Evolutionary conservation across 306 rosid species (phyloP).

Genomic region (Ochetophila trinervis): DNA sequence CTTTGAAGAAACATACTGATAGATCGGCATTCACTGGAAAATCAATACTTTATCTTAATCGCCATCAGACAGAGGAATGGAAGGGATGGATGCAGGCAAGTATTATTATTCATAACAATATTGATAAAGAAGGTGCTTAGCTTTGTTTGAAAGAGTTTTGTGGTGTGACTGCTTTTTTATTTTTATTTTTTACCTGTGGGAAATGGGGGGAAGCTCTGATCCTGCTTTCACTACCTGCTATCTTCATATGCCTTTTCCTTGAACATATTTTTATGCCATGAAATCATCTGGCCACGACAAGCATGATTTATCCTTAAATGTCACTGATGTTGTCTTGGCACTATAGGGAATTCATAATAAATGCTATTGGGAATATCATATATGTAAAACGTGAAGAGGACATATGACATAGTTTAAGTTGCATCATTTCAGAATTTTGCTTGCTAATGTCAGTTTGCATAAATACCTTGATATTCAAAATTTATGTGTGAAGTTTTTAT

Average conservation of each 20-base stretch:
- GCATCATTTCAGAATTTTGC: neutral
- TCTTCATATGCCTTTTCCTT: neutral
- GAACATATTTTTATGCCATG: neutral
- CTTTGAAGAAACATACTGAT: slow-evolving; percentile 87
- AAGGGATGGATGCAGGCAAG: slow-evolving; percentile 99
- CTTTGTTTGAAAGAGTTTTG: slow-evolving; percentile 5
- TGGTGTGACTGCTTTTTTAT: neutral
- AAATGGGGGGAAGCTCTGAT: neutral
- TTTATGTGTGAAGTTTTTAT: neutral
- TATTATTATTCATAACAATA: slow-evolving; percentile 18
- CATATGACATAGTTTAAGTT: neutral
- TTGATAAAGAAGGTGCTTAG: slow-evolving; percentile 3
- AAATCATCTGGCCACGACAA: neutral
- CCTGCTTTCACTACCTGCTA: slow-evolving; percentile 1
- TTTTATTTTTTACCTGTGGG: neutral
- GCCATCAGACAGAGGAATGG: slow-evolving; percentile 99
- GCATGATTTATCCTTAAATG: slow-evolving; percentile 4
- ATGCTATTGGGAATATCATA: neutral
- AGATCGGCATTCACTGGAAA: slow-evolving; percentile 77
- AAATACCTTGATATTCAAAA: neutral
- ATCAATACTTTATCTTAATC: slow-evolving; percentile 82
- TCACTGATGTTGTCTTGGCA: neutral
- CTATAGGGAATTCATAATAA: neutral
- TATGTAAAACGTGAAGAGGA: neutral
- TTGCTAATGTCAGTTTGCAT: neutral